phyloP scores from a whole-genome alignment of 495 filamentous ascomycete species.

The Neurospora intermedia region DNA sequence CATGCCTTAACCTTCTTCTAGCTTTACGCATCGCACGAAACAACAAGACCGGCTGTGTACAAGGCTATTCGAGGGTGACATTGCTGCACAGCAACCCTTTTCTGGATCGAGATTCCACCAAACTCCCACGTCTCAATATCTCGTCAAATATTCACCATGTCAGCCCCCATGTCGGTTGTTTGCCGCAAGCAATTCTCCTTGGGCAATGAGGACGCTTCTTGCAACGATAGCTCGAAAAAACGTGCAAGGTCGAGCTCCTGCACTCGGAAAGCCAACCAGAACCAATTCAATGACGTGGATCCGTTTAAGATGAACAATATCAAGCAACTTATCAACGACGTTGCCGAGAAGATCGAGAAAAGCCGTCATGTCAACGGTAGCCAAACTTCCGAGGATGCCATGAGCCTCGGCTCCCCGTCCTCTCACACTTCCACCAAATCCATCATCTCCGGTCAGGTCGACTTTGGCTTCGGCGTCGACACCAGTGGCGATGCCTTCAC shows the following conservation, averaged over 20 bases:
- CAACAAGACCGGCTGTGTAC: background rate
- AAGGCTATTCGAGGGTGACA: background rate
- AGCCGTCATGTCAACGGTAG: background rate
- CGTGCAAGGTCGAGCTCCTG: background rate
- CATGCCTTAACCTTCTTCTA: background rate
- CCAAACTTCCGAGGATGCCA: background rate
- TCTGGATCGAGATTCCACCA: background rate
- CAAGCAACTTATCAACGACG: background rate
- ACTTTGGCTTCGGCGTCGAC: background rate
- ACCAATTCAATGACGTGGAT: background rate
- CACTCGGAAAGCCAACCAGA: background rate
- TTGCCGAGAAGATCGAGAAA: background rate
- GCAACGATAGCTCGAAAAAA: background rate
- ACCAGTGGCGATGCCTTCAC: background rate
- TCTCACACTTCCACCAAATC: background rate
- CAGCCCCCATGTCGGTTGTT: background rate
- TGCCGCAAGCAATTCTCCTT: background rate
- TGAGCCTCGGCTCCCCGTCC: background rate
- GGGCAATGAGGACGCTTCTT: background rate
- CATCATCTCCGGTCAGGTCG: background rate
- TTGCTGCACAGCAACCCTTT: background rate
- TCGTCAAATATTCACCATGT: background rate
- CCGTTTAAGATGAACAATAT: background rate
- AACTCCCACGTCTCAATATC: background rate
- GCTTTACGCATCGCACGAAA: background rate